Base-by-base conservation (phyloP, 2,329 filamentous ascomycete species). In the Colletotrichum liaoningense region DNA sequence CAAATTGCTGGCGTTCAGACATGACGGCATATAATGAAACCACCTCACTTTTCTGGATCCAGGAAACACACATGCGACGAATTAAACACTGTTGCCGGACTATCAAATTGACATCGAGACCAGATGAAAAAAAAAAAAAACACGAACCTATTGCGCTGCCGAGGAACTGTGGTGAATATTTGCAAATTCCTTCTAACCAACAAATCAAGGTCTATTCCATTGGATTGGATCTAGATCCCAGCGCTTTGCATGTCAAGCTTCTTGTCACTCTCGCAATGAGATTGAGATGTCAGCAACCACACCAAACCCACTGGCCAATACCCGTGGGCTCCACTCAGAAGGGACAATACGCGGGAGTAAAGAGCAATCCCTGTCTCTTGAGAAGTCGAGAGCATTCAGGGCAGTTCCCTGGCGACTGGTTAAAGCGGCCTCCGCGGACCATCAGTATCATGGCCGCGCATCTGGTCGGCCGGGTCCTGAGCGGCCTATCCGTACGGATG, bases 191-290 rank as follows among this genome's bases (percentile, higher is more conserved):
- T 24, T 19, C 2, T 24, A 28, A 26, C 52, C 54, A 42, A 42
- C 30, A 42, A 24, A 26, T 54, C 30, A 24, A 26, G 26, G 12
- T 24, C 22, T 14, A 9, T 42, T 59, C 22, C 9, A 9, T 30
- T 59, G 67, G 67, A 59, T 55, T 30, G 19, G 35, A 42, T 19
- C 38, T 5, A 60, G 16, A 55, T 66, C 67, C 62, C 30, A 30
- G 62, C 22, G 8, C 28, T 46, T 59, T 64, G 22, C 54, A 42
- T 58, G 54, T 59, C 67, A 66, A 70, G 67, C 67, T 70, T 70
- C 55, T 54, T 62, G 24, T 70, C 62, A 70, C 60, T 66, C 55
- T 66, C 42, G 28, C 42, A 58, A 54, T 5, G 11, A 35, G 4
- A 35, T 5, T 35, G 28, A 60, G 54, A 66, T 66, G 54, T 59